A percentile compares a stretch with the other conserved stretches of the same genome.
Evolutionary conservation across 805 yeast genomes (phyloP).

Genomic region (Yamadazyma olivae): DNA sequence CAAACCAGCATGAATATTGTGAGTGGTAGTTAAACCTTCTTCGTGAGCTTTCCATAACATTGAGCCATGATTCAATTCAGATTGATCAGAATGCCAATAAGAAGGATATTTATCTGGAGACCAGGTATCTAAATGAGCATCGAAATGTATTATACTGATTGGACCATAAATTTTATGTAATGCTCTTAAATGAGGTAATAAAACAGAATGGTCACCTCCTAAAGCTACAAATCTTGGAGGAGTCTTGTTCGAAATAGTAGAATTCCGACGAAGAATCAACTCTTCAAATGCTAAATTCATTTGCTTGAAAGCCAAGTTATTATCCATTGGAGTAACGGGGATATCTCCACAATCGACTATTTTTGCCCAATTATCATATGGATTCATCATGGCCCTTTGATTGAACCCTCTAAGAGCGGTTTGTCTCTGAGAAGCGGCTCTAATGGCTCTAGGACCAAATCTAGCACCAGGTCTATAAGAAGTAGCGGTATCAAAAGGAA

Average conservation of each 20-base stretch:
- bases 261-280: conserved; percentile 44
- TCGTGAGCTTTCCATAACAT: conserved; percentile 80
- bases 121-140: conserved; percentile 86
- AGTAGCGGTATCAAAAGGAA: conserved; percentile 82
- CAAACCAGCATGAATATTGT: conserved; percentile 73
- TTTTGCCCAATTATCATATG: conserved; percentile 48
- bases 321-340: conserved; percentile 60
- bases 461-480: conserved; percentile 80
- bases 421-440: conserved; percentile 71
- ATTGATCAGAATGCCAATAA: conserved; percentile 54
- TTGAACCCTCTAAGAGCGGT: conserved; percentile 68
- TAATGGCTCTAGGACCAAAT: conserved; percentile 74
- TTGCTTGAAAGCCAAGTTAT: conserved; percentile 48
- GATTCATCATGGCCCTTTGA: conserved; percentile 55
- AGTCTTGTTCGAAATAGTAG: conserved; percentile 17
- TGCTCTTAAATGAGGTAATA: conserved; percentile 70
- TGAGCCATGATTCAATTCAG: conserved; percentile 76
- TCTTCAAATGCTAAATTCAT: conserved; percentile 54
- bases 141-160: conserved; percentile 74
- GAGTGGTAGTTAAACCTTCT: conserved; percentile 59
- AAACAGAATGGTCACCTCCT: conserved; percentile 83
- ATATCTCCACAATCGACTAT: conserved; percentile 57
- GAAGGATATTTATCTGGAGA: conserved; percentile 67
- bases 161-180: conserved; percentile 60
- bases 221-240: conserved; percentile 67